Evolutionary conservation across 345 rosid genomes (phyloP).

Genomic region (Moricandia moricandioides): DNA sequence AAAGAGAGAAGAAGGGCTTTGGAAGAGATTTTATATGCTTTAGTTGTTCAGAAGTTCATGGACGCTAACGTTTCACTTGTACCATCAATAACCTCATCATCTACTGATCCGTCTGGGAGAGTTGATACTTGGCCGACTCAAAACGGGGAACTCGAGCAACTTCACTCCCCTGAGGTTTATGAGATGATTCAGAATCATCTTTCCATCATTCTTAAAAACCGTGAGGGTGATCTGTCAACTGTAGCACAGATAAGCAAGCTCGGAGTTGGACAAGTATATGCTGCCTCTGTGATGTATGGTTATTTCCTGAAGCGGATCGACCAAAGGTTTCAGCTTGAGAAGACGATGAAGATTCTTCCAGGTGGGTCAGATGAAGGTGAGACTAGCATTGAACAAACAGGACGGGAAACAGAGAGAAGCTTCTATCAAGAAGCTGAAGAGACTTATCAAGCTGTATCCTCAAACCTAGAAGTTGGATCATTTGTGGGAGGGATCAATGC

Average conservation of each 20-base stretch:
- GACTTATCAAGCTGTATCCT: constrained; percentile 44
- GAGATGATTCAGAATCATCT: constrained; percentile 98
- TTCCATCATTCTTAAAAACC: constrained; percentile 75
- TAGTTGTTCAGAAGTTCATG: constrained; percentile 47
- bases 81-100: constrained; percentile 52
- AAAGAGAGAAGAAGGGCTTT: constrained; percentile 72
- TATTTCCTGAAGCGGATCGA: no score
- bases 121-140: constrained; percentile 66
- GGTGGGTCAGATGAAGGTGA: constrained; percentile 43
- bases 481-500: constrained; percentile 55
- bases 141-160: constrained; percentile 47
- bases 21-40: constrained; percentile 87
- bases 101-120: constrained; percentile 45
- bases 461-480: constrained; percentile 63
- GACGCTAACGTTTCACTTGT: constrained; percentile 66
- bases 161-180: constrained; percentile 50
- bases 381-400: constrained; percentile 37
- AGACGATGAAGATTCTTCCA: constrained; percentile 45
- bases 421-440: constrained; percentile 31
- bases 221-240: constrained; percentile 49
- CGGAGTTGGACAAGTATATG: constrained; percentile 86
- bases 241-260: constrained; percentile 85
- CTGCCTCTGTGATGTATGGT: no score
- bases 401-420: constrained; percentile 23
- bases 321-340: no score